Conservation (phyloP, 2,329 filamentous ascomycete species). For the Aspergillus sp. region DNA sequence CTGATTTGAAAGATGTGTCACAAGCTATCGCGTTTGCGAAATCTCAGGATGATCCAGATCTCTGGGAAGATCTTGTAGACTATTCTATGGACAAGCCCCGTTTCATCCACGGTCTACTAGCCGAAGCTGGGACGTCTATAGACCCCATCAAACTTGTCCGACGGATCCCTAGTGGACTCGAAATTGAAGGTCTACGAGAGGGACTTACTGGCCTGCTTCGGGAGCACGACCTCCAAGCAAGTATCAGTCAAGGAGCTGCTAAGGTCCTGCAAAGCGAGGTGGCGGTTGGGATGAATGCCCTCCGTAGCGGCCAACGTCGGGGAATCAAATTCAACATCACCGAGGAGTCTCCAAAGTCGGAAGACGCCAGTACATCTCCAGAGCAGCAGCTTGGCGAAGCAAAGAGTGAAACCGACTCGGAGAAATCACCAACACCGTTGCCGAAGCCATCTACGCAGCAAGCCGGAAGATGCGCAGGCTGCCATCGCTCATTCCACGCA, state of each 20-base stretch:
- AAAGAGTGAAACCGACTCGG: constrained; percentile 14
- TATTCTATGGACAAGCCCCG: constrained; percentile 97
- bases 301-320: constrained; percentile 76
- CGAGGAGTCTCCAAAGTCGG: constrained; percentile 15
- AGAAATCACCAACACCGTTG: constrained; percentile 17
- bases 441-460: constrained; percentile 7
- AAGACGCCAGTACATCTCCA: not conserved
- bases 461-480: constrained; percentile 40
- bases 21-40: constrained; percentile 95
- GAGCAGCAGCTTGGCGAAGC: constrained; percentile 8
- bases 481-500: constrained; percentile 36
- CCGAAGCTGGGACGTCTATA: constrained; percentile 91
- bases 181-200: constrained; percentile 86
- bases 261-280: constrained; percentile 86
- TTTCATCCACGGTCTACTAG: constrained; percentile 88
- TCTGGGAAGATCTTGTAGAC: constrained; percentile 92
- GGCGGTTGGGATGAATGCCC: constrained; percentile 73
- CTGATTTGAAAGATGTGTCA: constrained; percentile 84
- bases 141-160: constrained; percentile 87
- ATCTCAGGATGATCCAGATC: constrained; percentile 83
- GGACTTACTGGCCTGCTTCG: constrained; percentile 88
- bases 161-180: constrained; percentile 86
- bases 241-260: constrained; percentile 86
- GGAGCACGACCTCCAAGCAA: constrained; percentile 93
- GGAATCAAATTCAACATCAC: constrained; percentile 86